Conservation (phyloP, 352 stramenopile species). For the Phytophthora fragariaefolia region DNA sequence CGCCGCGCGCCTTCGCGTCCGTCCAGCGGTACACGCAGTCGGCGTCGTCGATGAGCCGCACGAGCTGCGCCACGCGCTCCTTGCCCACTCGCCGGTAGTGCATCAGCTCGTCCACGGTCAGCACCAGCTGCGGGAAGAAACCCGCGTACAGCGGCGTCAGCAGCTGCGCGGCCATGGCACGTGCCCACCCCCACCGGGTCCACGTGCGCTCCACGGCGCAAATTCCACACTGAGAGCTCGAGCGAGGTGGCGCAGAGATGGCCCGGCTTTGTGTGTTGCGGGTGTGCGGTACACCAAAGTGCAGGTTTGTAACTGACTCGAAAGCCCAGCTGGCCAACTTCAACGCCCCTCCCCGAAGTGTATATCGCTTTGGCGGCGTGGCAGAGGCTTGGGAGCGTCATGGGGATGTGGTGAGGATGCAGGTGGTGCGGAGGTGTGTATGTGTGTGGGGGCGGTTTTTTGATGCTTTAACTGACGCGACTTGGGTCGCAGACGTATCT, state of each 20-base stretch:
- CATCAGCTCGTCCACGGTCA: conserved; percentile 75
- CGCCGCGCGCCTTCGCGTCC: conserved; percentile 37
- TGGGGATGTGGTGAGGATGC: too few species aligned
- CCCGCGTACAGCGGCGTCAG: conserved; percentile 66
- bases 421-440: too few species aligned
- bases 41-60: conserved; percentile 75
- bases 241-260: conserved; percentile 24
- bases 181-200: too few species aligned
- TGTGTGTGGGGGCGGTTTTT: too few species aligned
- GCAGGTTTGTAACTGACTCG: conserved; percentile 23
- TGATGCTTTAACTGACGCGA: too few species aligned
- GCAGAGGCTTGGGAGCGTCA: too few species aligned
- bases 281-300: conserved; percentile 12
- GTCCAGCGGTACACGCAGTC: conserved; percentile 80
- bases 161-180: conserved; percentile 35
- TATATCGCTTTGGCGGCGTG: too few species aligned
- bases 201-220: not conserved
- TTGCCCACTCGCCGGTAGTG: conserved; percentile 77
- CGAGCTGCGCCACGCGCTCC: conserved; percentile 68
- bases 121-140: conserved; percentile 83
- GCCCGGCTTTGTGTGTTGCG: not conserved
- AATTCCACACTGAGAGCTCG: conserved; percentile 23
- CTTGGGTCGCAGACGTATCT: too few species aligned
- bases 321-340: not conserved
- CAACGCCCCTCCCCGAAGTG: too few species aligned